Base-by-base conservation (phyloP, 78 protist species). In the Dictyostelium brefeldianum region DNA sequence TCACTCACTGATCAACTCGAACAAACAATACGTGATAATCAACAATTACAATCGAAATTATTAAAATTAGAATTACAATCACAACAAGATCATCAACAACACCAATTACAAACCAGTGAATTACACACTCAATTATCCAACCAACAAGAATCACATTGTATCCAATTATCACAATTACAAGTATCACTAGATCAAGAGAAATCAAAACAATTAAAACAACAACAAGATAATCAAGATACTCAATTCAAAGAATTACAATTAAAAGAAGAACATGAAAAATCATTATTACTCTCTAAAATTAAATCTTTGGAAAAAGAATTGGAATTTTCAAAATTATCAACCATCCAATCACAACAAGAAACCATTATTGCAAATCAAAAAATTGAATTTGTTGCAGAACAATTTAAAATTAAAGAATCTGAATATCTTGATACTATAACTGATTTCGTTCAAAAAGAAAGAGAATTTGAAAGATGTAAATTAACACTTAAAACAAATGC, bases 381-480 rank as follows among this genome's bases (percentile, higher is more conserved):
- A 3, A 75, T 20, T 15, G 15, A 22, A 3, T 67, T 29, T 29
- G 36, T 75, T 6, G 25, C 57, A 0, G 64, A 75, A 75, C 56
- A 75, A 36, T 75, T 75, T 54, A 43, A 59, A n/a, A 17, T 36
- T 18, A 78, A 54, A 15, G 83, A 78, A 54, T 54, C 65, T 31
- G 73, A 78, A 36, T 78, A 78, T 36, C 70, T 78, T 1, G 83
- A 78, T 15, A 78, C 29, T 12, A 54, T 78, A 4, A 54, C 57
- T 11, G 47, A 51, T 56, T 54, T 54, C 10, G 43, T 54, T 7
- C 18, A 11, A 31, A 78, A 54, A 18, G 70, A 36, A 54, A 51
- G 36, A 29, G 73, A 78, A 54, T 54, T 78, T 27, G 65, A 51
- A 78, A 78, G 25, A 56, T 31, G 51, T 4, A 78, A 78, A 27